phyloP scores from a whole-genome alignment of 805 yeast species.

The Candida ipomoeae region DNA sequence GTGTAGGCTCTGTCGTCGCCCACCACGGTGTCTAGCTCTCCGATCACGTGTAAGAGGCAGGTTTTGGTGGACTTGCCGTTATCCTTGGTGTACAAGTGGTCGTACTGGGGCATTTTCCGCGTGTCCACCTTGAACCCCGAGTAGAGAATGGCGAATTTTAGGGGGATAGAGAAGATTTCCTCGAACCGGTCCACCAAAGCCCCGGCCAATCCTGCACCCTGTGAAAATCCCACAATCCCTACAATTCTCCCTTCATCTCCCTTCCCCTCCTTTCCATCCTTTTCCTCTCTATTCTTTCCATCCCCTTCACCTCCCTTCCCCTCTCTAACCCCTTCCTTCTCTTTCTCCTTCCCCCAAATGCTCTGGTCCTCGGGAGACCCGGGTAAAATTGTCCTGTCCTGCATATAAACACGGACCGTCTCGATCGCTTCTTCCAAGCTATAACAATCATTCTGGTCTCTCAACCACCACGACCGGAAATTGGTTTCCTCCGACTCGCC shows the following conservation, averaged over 20 bases:
- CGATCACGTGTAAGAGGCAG: constrained; percentile 66
- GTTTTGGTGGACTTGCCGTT: constrained; percentile 19
- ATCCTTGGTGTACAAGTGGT: constrained; percentile 20
- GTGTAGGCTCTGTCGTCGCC: constrained; percentile 64
- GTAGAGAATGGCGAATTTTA: constrained; percentile 73
- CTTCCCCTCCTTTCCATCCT: no score
- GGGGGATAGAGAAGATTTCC: constrained; percentile 42
- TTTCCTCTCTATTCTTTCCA: background rate
- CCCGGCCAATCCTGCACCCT: constrained; percentile 88
- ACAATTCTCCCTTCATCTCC: constrained; percentile 64
- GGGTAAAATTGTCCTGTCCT: constrained; percentile 47
- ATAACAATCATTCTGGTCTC: constrained; percentile 42
- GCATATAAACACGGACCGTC: constrained; percentile 46
- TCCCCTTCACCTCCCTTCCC: background rate
- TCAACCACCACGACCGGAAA: constrained; percentile 75
- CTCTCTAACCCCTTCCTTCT: background rate
- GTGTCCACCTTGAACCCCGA: constrained; percentile 53
- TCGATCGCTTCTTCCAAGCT: constrained; percentile 51
- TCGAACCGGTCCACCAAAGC: constrained; percentile 59
- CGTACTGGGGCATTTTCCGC: constrained; percentile 22
- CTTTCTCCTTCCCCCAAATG: constrained; percentile 4
- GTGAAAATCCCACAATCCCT: constrained; percentile 89
- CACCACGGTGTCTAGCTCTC: constrained; percentile 85
- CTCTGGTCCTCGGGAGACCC: constrained; percentile 25
- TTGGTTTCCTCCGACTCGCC: constrained; percentile 31